Evolutionary conservation across 1,139 yeast genomes (phyloP).

Genomic region (Debaryomycetaceae sp.): DNA sequence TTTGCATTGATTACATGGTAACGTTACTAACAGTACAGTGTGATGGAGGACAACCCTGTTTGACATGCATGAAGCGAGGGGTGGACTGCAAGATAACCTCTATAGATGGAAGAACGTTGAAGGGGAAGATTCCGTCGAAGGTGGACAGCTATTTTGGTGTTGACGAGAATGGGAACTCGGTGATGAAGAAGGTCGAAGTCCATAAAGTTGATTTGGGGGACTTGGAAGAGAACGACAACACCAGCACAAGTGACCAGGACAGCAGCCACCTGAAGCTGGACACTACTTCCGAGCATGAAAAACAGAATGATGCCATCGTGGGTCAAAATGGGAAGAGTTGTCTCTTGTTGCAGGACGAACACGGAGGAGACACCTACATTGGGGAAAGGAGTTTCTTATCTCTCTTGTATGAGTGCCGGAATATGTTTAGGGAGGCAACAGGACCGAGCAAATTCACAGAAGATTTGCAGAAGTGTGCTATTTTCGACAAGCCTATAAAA

Average conservation of each 20-base stretch:
- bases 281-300: background rate
- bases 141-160: background rate
- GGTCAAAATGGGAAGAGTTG: conserved; percentile 15
- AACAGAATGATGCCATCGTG: conserved; percentile 13
- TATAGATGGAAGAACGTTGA: conserved; percentile 25
- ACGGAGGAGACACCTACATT: conserved; percentile 21
- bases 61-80: conserved; percentile 21
- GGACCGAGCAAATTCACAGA: conserved; percentile 7
- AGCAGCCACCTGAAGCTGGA: no score
- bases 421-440: conserved; percentile 16
- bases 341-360: conserved; percentile 17
- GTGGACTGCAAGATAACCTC: conserved; percentile 22
- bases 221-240: background rate
- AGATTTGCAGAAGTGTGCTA: conserved; percentile 30
- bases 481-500: conserved; percentile 26
- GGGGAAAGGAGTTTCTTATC: conserved; percentile 27
- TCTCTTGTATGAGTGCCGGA: conserved; percentile 21
- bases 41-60: conserved; percentile 27
- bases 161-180: background rate
- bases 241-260: no score
- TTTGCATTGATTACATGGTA: background rate
- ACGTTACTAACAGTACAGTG: conserved; percentile 12
- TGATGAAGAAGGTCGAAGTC: background rate
- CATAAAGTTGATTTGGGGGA: background rate
- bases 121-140: conserved; percentile 10